Evolutionary conservation across 495 filamentous ascomycete genomes (phyloP), one percentile per base, ranked within the genome.

Genomic region (Trichoderma orchidacearum): DNA sequence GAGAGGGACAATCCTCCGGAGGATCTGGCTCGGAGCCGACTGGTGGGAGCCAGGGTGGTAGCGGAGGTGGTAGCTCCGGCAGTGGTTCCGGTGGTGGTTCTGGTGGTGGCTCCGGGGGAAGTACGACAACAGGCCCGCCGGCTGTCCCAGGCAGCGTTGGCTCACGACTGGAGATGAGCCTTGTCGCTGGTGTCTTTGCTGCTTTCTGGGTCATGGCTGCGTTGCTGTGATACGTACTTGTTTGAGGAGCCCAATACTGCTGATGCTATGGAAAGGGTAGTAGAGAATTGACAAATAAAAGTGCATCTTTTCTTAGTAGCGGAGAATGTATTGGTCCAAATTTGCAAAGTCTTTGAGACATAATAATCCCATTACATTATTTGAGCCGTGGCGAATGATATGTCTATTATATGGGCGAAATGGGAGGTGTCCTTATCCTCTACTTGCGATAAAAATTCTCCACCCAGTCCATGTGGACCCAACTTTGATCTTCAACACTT

Each of bases 1-100:
- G 59, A 57, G 17, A 56, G 55, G 51, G 56, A 8, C 54, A 51
- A 11, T 2, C 13, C 5, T 30, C 28, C n/a, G 51, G 51, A 30
- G 27, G 27, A 30, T 12, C 17, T 11, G 27, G 27, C 28, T 6
- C 3, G 11, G 18, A 23, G 18, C 21, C 41, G 7, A 23, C 18
- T 9, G 21, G 41, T 8, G 36, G 36, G 8, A 17, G 36, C 3
- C 5, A n/a, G 1, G 28, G 48, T 28, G 48, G 48, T 1, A 30
- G 18, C 48, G 48, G 48, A 25, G 48, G 28, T 27, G 41, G 41
- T 34, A 34, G n/a, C n/a, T 8, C 9, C 41, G n/a, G 27, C 27
- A 15, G 27, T 17, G 51, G 51, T 3, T 15, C 13, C 9, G 51
- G 28, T 4, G 28, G 51, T 1, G 32, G 32, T n/a, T 8, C 8